Percentiles rank a stretch among this genome's conserved stretches.
These are phyloP conservation scores for Benincasa hispida DNA, from an alignment of 306 rosid species.

Conservation along the genomic window DNA sequence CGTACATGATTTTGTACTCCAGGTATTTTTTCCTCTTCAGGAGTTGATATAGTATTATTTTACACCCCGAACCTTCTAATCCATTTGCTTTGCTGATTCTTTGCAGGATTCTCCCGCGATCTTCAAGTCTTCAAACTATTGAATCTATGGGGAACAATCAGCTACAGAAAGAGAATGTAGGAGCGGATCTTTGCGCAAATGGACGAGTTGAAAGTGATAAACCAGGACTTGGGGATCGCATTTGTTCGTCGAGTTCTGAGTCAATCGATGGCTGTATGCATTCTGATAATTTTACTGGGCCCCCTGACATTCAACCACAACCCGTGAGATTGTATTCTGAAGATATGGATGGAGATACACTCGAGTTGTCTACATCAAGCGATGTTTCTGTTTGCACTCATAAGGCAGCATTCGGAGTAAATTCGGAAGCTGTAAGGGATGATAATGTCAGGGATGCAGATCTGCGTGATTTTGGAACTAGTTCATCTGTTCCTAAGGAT, in stretches of 20 bases:
- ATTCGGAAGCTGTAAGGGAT: conserved; percentile 10
- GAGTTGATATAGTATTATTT: background rate
- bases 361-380: conserved; percentile 16
- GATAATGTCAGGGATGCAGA: background rate
- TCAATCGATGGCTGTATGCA: conserved; percentile 17
- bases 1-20: conserved; percentile 90
- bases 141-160: conserved; percentile 32
- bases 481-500: conserved; percentile 10
- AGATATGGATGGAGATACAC: conserved; percentile 16
- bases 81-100: conserved; percentile 11
- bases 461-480: conserved; percentile 1
- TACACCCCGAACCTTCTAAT: no score
- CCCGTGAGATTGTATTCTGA: conserved; percentile 16
- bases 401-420: conserved; percentile 7
- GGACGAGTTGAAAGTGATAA: conserved; percentile 27
- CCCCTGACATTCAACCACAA: conserved; percentile 20
- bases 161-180: conserved; percentile 20
- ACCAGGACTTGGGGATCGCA: conserved; percentile 10
- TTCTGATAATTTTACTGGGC: conserved; percentile 20
- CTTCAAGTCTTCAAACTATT: conserved; percentile 36
- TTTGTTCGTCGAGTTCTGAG: conserved; percentile 13
- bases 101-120: conserved; percentile 51
- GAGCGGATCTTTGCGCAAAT: conserved; percentile 17
- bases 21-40: conserved; percentile 31
- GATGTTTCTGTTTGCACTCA: conserved; percentile 18